phyloP scores from a whole-genome alignment of 164 flowering plant species.

The Aristolochia contorta region DNA sequence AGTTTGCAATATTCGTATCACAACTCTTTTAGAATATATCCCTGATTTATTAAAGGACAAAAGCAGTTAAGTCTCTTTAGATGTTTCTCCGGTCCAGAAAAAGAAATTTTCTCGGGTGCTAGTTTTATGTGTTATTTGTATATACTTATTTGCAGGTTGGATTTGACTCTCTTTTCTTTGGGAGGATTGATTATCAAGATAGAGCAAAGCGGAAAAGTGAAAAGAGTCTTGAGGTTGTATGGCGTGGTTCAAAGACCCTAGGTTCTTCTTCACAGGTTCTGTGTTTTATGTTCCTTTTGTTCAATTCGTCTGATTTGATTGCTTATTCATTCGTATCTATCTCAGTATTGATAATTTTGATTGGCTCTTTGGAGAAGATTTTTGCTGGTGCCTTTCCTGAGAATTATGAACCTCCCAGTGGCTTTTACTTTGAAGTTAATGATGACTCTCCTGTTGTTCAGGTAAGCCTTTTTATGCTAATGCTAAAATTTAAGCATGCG shows the following conservation, averaged over 20 bases:
- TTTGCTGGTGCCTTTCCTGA: constrained; percentile 54
- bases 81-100: no score
- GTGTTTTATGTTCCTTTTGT: no score
- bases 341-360: background rate
- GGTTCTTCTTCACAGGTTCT: constrained; percentile 47
- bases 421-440: constrained; percentile 51
- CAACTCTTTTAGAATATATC: no score
- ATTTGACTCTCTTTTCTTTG: constrained; percentile 74
- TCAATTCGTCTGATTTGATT: no score
- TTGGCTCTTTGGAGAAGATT: constrained; percentile 25
- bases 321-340: no score
- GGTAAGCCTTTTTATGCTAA: constrained; percentile 18
- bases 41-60: no score
- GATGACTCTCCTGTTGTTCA: constrained; percentile 42
- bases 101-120: background rate
- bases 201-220: constrained; percentile 63
- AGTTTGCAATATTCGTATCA: no score
- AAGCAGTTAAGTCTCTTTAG: no score
- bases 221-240: constrained; percentile 80
- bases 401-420: constrained; percentile 51
- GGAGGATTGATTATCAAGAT: constrained; percentile 90
- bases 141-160: constrained; percentile 43
- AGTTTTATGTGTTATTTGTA: background rate
- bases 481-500: background rate
- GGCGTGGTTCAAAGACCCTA: constrained; percentile 79